Conservation (phyloP, 75 land plant species). For the Ceratopteris richardii region DNA sequence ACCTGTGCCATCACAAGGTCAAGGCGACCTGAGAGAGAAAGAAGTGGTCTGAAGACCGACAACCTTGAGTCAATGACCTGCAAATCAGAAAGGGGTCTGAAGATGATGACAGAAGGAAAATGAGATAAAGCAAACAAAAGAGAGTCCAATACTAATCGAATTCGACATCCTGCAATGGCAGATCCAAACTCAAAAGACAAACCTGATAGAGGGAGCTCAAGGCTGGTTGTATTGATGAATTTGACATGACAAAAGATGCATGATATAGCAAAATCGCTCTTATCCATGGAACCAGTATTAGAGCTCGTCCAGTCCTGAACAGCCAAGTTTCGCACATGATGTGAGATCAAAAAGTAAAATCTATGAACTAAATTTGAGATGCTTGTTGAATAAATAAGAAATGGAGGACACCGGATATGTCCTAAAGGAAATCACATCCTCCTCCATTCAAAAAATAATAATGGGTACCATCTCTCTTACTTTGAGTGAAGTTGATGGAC, state of each 20-base stretch:
- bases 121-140: not conserved
- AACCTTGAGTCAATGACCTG: slow-evolving; percentile 27
- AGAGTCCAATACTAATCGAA: not conserved
- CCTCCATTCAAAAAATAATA: too few relatives aligned
- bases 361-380: not conserved
- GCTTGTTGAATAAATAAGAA: too few relatives aligned
- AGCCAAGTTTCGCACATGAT: not conserved
- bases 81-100: not conserved
- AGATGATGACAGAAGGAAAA: not conserved
- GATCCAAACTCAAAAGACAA: too few relatives aligned
- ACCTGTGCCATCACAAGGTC: slow-evolving; percentile 65
- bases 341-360: not conserved
- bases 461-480: too few relatives aligned
- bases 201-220: slow-evolving; percentile 26
- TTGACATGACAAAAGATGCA: slow-evolving; percentile 27
- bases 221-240: slow-evolving; percentile 21
- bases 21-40: slow-evolving; percentile 61
- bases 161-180: not conserved
- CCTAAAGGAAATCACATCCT: too few relatives aligned
- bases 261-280: slow-evolving; percentile 27
- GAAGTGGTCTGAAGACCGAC: slow-evolving; percentile 30
- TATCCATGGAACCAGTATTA: slow-evolving; percentile 30
- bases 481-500: slow-evolving; percentile 21
- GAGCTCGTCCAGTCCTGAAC: slow-evolving; percentile 22
- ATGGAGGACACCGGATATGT: too few relatives aligned